Percentiles rank a stretch among this genome's conserved stretches.
Conservation (phyloP, 352 stramenopile species). For the Hyaloperonospora brassicae region DNA sequence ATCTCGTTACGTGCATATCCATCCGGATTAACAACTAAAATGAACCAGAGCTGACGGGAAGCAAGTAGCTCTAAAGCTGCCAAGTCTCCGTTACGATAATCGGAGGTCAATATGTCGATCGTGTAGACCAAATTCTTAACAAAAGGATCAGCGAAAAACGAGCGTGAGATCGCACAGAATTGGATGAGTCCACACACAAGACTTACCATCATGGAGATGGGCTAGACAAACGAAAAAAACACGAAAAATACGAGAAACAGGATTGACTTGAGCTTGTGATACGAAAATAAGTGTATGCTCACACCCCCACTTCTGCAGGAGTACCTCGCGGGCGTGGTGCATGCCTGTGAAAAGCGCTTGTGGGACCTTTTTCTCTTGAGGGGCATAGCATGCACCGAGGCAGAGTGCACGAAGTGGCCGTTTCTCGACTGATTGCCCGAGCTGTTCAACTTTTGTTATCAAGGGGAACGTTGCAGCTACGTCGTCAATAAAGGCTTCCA, state of each 20-base stretch:
- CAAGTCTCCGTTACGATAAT: slow-evolving; percentile 50
- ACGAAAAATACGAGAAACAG: background rate
- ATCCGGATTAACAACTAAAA: slow-evolving; percentile 77
- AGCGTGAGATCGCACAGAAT: slow-evolving; percentile 2
- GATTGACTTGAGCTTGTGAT: background rate
- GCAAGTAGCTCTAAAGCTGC: slow-evolving; percentile 46
- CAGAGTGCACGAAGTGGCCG: slow-evolving; percentile 60
- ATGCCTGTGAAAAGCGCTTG: slow-evolving; percentile 76
- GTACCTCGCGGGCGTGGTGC: slow-evolving; percentile 76
- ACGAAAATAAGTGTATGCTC: too few relatives aligned
- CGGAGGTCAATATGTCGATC: slow-evolving; percentile 61
- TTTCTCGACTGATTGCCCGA: slow-evolving; percentile 54
- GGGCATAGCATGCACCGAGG: slow-evolving; percentile 40
- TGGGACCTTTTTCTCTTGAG: slow-evolving; percentile 20
- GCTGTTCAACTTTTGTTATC: slow-evolving; percentile 44
- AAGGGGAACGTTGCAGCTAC: slow-evolving; percentile 28
- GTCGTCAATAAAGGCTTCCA: slow-evolving; percentile 51
- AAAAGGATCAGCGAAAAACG: background rate
- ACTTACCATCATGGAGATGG: slow-evolving; percentile 82
- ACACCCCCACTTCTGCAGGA: background rate
- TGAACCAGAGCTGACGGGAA: slow-evolving; percentile 75
- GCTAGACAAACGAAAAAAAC: slow-evolving; percentile 22
- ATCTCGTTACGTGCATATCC: slow-evolving; percentile 73
- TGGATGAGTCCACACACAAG: background rate
- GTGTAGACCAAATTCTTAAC: slow-evolving; percentile 74